These are phyloP conservation scores for Myriosclerotinia scirpicola DNA, from an alignment of 2,329 filamentous ascomycete genomes.

Conservation along the genomic window DNA sequence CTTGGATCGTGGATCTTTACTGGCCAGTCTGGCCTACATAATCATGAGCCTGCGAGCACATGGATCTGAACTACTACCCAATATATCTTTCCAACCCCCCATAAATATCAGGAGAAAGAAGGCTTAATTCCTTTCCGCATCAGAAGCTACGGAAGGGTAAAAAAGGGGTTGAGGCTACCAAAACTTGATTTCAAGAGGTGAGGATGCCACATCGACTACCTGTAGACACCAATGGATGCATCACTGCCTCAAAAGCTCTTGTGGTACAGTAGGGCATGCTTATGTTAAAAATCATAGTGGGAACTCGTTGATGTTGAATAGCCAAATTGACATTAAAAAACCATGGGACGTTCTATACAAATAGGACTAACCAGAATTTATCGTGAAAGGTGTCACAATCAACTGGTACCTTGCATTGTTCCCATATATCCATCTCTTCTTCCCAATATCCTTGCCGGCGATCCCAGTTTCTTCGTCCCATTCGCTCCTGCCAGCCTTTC, in stretches of 20 bases:
- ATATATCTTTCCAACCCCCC: accelerated
- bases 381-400: not conserved
- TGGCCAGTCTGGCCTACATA: too few species aligned
- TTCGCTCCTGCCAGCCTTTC: not conserved
- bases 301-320: not conserved
- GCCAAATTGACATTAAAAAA: not conserved
- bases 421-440: too few species aligned
- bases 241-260: too few species aligned
- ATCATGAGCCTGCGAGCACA: not conserved
- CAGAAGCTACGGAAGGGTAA: not conserved
- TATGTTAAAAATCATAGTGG: not conserved
- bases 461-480: accelerated
- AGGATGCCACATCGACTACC: too few species aligned
- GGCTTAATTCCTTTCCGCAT: accelerated
- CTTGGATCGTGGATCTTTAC: not conserved
- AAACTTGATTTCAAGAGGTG: not conserved
- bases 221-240: too few species aligned
- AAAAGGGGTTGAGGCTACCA: not conserved
- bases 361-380: not conserved
- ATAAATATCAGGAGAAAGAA: not conserved
- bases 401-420: too few species aligned
- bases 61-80: not conserved
- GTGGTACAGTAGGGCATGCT: not conserved
- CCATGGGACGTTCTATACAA: not conserved
- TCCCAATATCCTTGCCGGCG: not conserved